These are phyloP conservation scores for Mortierella hygrophila DNA, from an alignment of 192 early-diverging fungal genomes.

Conservation along the genomic window DNA sequence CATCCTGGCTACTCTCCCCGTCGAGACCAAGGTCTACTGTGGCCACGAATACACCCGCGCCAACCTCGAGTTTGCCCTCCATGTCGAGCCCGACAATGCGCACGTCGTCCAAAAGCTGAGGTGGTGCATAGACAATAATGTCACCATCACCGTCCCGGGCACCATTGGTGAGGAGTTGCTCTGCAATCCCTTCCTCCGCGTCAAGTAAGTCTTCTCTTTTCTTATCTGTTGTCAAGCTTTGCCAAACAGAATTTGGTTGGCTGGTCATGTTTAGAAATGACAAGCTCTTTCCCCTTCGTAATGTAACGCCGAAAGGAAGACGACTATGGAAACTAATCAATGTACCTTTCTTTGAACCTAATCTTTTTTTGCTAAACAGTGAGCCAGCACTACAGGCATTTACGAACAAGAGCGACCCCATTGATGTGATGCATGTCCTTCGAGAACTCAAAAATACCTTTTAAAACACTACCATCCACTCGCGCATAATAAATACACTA, in stretches of 20 bases:
- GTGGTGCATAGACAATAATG: conserved; percentile 34
- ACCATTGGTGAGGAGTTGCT: conserved; percentile 88
- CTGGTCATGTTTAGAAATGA: not conserved
- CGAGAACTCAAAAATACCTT: conserved; percentile 75
- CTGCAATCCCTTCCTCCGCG: conserved; percentile 93
- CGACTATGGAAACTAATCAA: not conserved
- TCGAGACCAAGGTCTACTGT: conserved; percentile 73
- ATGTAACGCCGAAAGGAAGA: not conserved
- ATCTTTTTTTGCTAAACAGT: conserved; percentile 23
- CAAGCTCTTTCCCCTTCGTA: not conserved
- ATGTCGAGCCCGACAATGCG: conserved; percentile 82
- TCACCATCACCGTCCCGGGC: conserved; percentile 76
- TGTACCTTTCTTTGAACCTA: not conserved
- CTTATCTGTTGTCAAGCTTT: not conserved
- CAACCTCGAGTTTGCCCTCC: conserved; percentile 80
- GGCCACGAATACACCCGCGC: conserved; percentile 69
- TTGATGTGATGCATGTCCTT: conserved; percentile 79
- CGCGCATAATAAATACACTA: conserved; percentile 16
- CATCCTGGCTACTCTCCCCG: conserved; percentile 65
- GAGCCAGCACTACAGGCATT: conserved; percentile 69
- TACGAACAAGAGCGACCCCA: conserved; percentile 71
- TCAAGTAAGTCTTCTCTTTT: conserved; percentile 57
- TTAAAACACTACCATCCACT: not conserved
- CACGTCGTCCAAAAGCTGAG: conserved; percentile 48
- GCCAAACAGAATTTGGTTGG: not conserved